Percentiles rank a stretch among this genome's conserved stretches.
Evolutionary conservation across 257 asterid species (phyloP).

Genomic region (Jacaranda mimosifolia): DNA sequence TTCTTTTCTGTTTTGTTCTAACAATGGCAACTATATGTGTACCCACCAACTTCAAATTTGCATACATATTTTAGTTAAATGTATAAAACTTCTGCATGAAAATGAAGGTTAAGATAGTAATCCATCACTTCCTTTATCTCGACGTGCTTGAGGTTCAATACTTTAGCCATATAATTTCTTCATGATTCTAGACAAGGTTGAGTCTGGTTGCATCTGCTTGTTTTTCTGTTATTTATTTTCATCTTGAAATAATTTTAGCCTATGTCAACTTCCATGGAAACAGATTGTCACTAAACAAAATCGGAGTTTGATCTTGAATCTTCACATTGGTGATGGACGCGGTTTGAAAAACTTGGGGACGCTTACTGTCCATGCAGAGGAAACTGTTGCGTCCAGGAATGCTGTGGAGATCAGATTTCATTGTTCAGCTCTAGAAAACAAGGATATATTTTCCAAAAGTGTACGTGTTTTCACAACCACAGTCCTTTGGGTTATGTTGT

Average conservation of each 20-base stretch:
- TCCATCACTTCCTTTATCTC: too few relatives aligned
- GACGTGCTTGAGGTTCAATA: too few relatives aligned
- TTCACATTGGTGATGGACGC: constrained; percentile 51
- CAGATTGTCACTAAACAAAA: constrained; percentile 70
- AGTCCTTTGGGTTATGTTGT: neutral
- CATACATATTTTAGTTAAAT: neutral
- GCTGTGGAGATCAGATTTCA: constrained; percentile 67
- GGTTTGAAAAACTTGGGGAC: constrained; percentile 59
- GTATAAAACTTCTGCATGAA: neutral
- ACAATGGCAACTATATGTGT: too few relatives aligned
- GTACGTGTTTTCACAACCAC: constrained; percentile 47
- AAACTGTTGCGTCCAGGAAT: constrained; percentile 66
- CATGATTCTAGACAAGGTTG: neutral
- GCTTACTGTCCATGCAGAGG: constrained; percentile 75
- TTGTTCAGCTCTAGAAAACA: constrained; percentile 68
- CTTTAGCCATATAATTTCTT: neutral
- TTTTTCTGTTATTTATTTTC: constrained; percentile 1
- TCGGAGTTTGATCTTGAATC: constrained; percentile 58
- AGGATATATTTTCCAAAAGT: constrained; percentile 76
- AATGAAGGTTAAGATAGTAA: neutral
- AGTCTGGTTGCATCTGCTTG: neutral
- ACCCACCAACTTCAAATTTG: too few relatives aligned
- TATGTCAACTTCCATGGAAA: constrained; percentile 25
- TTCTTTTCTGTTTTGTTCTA: too few relatives aligned
- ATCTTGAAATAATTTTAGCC: constrained; percentile 18